These are phyloP conservation scores for Saururus chinensis DNA, from an alignment of 164 flowering plant genomes.

Conservation along the genomic window DNA sequence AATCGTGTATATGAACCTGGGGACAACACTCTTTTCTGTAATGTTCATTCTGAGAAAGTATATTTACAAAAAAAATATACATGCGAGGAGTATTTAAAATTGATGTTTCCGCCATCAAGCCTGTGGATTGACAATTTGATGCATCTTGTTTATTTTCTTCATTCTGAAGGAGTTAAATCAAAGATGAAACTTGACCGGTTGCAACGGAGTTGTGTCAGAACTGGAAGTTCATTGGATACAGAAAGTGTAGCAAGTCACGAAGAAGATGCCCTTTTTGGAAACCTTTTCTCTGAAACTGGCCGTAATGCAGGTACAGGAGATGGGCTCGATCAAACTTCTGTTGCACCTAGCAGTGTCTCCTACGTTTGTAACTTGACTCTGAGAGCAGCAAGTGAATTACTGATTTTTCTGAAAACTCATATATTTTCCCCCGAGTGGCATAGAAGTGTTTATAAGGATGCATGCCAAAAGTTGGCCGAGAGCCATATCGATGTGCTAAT, in stretches of 20 bases:
- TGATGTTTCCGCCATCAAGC: slow-evolving; percentile 52
- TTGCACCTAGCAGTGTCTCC: slow-evolving; percentile 29
- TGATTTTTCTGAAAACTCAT: slow-evolving; percentile 44
- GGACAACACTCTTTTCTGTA: slow-evolving; percentile 29
- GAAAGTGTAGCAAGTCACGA: slow-evolving; percentile 66
- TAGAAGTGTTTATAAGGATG: slow-evolving; percentile 48
- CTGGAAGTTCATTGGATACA: slow-evolving; percentile 33
- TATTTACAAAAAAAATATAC: slow-evolving; percentile 47
- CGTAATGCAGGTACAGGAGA: slow-evolving; percentile 65
- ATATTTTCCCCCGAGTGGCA: slow-evolving; percentile 65
- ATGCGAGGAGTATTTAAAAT: slow-evolving; percentile 40
- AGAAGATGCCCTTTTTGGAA: slow-evolving; percentile 96
- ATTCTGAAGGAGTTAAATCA: slow-evolving; percentile 68
- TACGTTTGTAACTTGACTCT: slow-evolving; percentile 41
- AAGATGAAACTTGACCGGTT: slow-evolving; percentile 62
- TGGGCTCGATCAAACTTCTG: slow-evolving; percentile 50
- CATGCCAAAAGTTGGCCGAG: slow-evolving; percentile 37
- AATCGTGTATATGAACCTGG: slow-evolving; percentile 13
- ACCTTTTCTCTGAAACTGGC: slow-evolving; percentile 86
- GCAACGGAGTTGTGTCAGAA: slow-evolving; percentile 36
- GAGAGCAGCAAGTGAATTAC: slow-evolving; percentile 63
- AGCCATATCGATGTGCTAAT: slow-evolving; percentile 39
- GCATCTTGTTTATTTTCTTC: slow-evolving; percentile 64
- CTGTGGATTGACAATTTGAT: slow-evolving; percentile 72
- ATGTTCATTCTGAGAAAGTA: slow-evolving; percentile 33